These are phyloP conservation scores for Alternaria metachromatica DNA, from an alignment of 2,329 filamentous ascomycete genomes.

Conservation along the genomic window DNA sequence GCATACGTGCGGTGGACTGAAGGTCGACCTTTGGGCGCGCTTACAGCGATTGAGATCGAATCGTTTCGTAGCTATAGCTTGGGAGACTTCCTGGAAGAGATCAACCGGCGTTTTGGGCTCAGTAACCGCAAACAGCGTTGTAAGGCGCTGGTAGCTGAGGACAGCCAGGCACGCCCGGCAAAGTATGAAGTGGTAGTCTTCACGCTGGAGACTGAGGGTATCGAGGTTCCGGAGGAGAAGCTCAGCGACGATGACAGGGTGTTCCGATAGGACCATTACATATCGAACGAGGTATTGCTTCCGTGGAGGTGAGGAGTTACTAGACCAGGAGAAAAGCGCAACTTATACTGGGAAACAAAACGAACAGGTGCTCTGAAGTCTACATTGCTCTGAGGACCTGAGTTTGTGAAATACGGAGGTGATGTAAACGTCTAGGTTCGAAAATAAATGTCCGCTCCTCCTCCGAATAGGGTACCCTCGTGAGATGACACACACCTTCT, in stretches of 20 bases:
- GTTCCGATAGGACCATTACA: not conserved
- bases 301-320: too few relatives aligned
- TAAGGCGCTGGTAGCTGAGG: not conserved
- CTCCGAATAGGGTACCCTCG: too few relatives aligned
- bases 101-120: not conserved
- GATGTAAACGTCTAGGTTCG: not conserved
- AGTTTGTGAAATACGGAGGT: not conserved
- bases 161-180: not conserved
- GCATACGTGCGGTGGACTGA: too few relatives aligned
- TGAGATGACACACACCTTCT: not conserved
- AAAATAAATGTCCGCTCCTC: not conserved
- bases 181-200: not conserved
- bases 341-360: too few relatives aligned
- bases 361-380: not conserved
- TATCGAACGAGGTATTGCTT: not conserved
- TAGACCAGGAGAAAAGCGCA: too few relatives aligned
- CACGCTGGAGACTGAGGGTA: not conserved
- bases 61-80: not conserved
- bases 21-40: too few relatives aligned
- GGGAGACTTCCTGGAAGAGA: not conserved
- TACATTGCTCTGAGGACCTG: not conserved
- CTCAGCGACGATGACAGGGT: not conserved
- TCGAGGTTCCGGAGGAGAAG: not conserved
- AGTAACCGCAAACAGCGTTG: not conserved
- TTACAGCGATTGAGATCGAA: too few relatives aligned